phyloP scores from a whole-genome alignment of 78 protist species.

The Pelomyxa schiedti region DNA sequence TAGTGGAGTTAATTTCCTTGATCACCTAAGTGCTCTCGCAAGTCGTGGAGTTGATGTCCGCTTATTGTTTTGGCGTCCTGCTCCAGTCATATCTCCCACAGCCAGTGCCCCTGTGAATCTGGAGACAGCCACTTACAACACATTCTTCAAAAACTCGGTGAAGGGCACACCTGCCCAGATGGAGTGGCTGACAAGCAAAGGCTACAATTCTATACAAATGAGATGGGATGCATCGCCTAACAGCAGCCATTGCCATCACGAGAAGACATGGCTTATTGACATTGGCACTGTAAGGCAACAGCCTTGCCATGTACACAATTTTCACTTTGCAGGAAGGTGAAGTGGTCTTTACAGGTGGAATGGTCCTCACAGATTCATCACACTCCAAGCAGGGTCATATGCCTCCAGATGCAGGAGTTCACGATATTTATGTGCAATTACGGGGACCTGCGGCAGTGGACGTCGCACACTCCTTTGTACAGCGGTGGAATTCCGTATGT shows the following conservation, averaged over 20 bases:
- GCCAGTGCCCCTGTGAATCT: too few species aligned
- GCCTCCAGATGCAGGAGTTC: neutral
- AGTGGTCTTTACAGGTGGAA: neutral
- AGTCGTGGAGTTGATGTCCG: conserved; percentile 1
- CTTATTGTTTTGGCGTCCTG: neutral
- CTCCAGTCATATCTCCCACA: too few species aligned
- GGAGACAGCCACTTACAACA: too few species aligned
- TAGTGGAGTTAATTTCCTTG: neutral
- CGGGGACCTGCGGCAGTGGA: neutral
- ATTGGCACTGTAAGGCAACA: too few species aligned
- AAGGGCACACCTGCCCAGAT: neutral
- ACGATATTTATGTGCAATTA: neutral
- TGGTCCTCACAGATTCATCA: neutral
- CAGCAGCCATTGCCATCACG: conserved; percentile 3
- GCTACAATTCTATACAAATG: neutral
- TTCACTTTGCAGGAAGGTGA: neutral
- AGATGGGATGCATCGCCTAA: conserved; percentile 3
- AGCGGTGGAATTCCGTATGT: conserved; percentile 6
- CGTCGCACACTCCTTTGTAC: neutral
- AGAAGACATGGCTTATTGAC: conserved; percentile 1
- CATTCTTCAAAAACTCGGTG: neutral
- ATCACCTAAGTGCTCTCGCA: neutral
- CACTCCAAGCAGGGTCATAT: neutral
- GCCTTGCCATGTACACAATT: too few species aligned
- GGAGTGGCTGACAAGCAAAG: neutral